Evolutionary conservation across 1,139 yeast genomes (phyloP), one percentile per base, ranked within the genome.

Genomic region (Suhomyces chickasaworum): DNA sequence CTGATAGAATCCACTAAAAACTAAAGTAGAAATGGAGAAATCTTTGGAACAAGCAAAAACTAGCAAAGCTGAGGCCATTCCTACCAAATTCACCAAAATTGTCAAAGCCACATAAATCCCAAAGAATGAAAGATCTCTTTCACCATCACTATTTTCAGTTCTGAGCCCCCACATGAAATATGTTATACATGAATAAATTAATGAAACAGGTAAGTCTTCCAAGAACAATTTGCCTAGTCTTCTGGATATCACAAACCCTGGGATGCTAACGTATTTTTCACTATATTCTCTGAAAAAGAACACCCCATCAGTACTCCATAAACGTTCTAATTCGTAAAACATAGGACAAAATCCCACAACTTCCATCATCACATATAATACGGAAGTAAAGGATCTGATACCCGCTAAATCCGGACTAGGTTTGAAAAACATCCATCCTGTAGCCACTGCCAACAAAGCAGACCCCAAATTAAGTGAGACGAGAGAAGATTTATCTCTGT

Each of bases 81-180:
- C 78, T 41, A 76, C 70, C 49, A 81, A 65, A 50, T 83, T 84
- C 23, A 74, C 74, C 37, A 88, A 56, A n/a, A 89, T 61, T 13
- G 75, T 68, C 10, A 82, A 73, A 2, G 83, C 77, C 61, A 85
- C 83, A 62, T 78, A 89, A 3, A 80, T 73, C 52, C 85, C 86
- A 57, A 86, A 89, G 45, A 59, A 62, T 66, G 75, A 66, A 4
- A 61, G 53, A 36, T 57, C 57, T 4, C 60, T 50, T 5, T 43
- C 38, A 10, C 52, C 48, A 17, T 57, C 60, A 9, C 53, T 59
- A 6, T 57, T 59, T 15, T 61, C 57, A 16, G 58, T 38, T 36
- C 87, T 66, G 23, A 89, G 68, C 0, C 96, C 96, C 71, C 81
- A 80, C 95, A 89, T 85, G 64, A 84, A 89, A 57, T 84, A 89